phyloP scores from a whole-genome alignment of 31 red algal genomes.

The Odonthalia washingtoniensis region DNA sequence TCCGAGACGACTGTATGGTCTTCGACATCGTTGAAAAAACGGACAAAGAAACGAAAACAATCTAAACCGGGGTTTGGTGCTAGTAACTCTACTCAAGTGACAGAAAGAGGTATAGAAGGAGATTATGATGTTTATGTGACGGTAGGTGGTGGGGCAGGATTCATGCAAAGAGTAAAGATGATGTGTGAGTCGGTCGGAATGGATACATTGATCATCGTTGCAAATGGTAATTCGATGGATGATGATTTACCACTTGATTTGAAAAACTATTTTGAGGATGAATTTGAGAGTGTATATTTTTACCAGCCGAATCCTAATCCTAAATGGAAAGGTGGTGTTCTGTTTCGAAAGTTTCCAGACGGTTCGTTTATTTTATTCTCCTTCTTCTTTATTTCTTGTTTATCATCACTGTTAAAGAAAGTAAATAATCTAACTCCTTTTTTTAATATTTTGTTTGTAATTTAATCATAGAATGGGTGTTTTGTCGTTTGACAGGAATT shows the following conservation, averaged over 20 bases:
- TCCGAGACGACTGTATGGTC: not conserved
- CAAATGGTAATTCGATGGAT: constrained; percentile 20
- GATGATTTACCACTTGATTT: not conserved
- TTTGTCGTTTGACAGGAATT: constrained; percentile 10
- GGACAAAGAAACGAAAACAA: not conserved
- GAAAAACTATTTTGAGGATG: not conserved
- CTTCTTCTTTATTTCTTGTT: not conserved
- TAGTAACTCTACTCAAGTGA: not conserved
- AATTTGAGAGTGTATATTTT: constrained; percentile 38
- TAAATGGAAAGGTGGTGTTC: constrained; percentile 56
- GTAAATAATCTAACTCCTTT: constrained; percentile 16
- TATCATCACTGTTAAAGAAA: not conserved
- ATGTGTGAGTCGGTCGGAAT: constrained; percentile 4
- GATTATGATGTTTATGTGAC: constrained; percentile 45
- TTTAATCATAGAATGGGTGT: constrained; percentile 33
- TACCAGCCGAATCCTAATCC: constrained; percentile 33
- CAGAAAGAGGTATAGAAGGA: not conserved
- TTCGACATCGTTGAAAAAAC: not conserved
- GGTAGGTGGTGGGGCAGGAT: constrained; percentile 10
- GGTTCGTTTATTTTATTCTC: constrained; percentile 7
- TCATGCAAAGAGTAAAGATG: not conserved
- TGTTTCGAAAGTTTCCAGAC: constrained; percentile 69
- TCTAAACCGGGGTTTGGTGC: not conserved
- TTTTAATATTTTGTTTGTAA: too few relatives aligned
- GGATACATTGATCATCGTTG: constrained; percentile 40